Base-by-base conservation (phyloP, 306 rosid species). In the Vigna reflexopilosa region DNA sequence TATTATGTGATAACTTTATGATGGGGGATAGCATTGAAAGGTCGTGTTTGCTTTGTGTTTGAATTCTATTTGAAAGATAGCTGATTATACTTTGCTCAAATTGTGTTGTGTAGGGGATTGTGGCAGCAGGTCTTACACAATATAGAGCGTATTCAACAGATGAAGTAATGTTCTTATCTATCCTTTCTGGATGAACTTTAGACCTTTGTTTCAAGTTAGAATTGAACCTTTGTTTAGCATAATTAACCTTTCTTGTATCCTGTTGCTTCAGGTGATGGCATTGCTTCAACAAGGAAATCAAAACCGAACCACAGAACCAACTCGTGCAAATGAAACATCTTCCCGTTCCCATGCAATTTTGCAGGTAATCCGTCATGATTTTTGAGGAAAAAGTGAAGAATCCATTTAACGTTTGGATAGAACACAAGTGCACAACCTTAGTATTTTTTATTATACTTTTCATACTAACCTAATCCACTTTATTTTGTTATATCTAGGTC, bases 271-370 rank as follows among this genome's bases (percentile, higher is more conserved):
- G 98, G 98, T 95, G 62, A 95, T 95, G 98, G 88, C 92, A 69
- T 82, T 95, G 89, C 98, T 95, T 83, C 98, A 92, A 51, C 98
- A 85, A 75, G 98, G 98, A 85, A 95, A 95, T 79, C 92, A 68
- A 74, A 90, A 88, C 86, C 88, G 98, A 81, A 95, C 98, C 30
- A 95, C 98, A 3, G 98, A 95, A 84, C 98, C 98, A 40, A 95
- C 98, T 71, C 97, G 96, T 22, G 97, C 79, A 44, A 95, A 95
- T 55, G 98, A 92, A 85, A 95, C 98, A 63, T 95, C 98, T 81
- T 95, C 98, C 0, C 98, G 98, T 12, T 95, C 98, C 57, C 98
- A 95, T 86, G 98, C 98, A 47, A 95, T 95, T 67, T 86, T 95
- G 83, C 98, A 95, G 98, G 98, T 95, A 78, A 66, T 28, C n/a